Evolutionary conservation across 2,329 filamentous ascomycete species (phyloP).

Genomic region (Xylariomycetidae sp.): DNA sequence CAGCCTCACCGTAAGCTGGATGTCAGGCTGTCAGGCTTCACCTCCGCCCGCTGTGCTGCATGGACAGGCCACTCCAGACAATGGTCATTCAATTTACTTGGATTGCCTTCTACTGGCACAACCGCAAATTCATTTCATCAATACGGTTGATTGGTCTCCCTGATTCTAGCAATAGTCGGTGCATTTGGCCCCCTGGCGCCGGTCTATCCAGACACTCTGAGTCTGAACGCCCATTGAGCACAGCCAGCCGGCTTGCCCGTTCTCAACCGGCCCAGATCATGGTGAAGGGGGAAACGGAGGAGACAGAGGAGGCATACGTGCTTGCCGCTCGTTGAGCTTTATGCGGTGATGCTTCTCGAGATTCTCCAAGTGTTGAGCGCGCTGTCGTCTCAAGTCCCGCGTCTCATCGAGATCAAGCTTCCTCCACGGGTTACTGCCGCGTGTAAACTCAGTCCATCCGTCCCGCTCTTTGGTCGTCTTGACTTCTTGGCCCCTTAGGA

Average conservation of each 20-base stretch:
- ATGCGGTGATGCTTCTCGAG: slow-evolving; percentile 3
- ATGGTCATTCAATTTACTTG: too few relatives aligned
- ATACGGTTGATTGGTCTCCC: too few relatives aligned
- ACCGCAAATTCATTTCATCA: too few relatives aligned
- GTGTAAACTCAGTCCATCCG: slow-evolving; percentile 14
- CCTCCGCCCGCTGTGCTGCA: too few relatives aligned
- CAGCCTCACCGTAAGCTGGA: slow-evolving; percentile 4
- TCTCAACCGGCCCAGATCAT: neutral
- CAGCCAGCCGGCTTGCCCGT: too few relatives aligned
- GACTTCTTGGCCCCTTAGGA: slow-evolving; percentile 18
- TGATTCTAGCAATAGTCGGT: too few relatives aligned
- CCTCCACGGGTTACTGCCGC: slow-evolving; percentile 19
- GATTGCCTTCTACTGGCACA: too few relatives aligned
- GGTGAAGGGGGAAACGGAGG: neutral
- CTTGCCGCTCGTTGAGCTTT: neutral
- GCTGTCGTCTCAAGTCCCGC: slow-evolving; percentile 9
- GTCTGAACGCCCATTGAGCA: too few relatives aligned
- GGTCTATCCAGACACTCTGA: too few relatives aligned
- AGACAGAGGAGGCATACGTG: neutral
- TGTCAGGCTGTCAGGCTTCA: too few relatives aligned
- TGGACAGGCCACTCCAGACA: too few relatives aligned
- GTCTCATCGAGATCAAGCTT: slow-evolving; percentile 14
- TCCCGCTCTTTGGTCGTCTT: slow-evolving; percentile 16
- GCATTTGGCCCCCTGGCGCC: too few relatives aligned
- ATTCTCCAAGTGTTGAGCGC: slow-evolving; percentile 11